A percentile compares a stretch with the other conserved stretches of the same genome.
Conservation (phyloP, 257 asterid genomes). For the Marsdenia floribunda region DNA sequence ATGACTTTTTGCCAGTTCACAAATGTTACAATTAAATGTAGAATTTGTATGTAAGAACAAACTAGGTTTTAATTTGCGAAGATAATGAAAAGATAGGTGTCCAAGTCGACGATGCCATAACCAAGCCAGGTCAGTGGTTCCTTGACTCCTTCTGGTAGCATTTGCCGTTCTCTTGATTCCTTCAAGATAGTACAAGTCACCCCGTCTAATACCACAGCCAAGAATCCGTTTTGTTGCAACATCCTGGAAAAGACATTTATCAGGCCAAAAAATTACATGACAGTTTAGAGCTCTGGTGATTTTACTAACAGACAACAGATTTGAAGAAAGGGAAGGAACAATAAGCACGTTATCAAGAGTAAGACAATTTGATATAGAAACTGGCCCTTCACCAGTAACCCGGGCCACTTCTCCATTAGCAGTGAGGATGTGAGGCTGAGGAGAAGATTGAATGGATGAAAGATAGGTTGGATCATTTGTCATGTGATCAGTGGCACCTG, state of each 20-base stretch:
- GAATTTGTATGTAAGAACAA: neutral
- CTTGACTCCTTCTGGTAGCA: neutral
- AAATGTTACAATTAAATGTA: neutral
- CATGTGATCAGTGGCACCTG: constrained; percentile 8
- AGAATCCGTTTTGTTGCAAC: too few species aligned
- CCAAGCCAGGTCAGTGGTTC: neutral
- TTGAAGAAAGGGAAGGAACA: neutral
- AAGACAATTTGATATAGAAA: neutral
- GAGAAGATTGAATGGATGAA: neutral
- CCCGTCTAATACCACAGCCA: too few species aligned
- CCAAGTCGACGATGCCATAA: constrained; percentile 3
- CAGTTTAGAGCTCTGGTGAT: too few species aligned
- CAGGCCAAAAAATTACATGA: too few species aligned
- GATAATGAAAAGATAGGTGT: neutral
- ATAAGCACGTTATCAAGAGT: neutral
- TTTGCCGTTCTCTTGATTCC: neutral
- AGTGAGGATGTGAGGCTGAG: neutral
- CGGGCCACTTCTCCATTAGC: constrained; percentile 3
- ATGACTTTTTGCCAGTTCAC: too few species aligned
- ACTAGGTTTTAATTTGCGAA: neutral
- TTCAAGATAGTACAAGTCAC: neutral
- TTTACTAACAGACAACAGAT: too few species aligned
- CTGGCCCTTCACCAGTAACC: neutral
- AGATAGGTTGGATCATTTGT: neutral
- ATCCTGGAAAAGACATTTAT: too few species aligned